phyloP scores from a whole-genome alignment of 768 basidiomycete genomes.

The Pulveroboletus sp. region DNA sequence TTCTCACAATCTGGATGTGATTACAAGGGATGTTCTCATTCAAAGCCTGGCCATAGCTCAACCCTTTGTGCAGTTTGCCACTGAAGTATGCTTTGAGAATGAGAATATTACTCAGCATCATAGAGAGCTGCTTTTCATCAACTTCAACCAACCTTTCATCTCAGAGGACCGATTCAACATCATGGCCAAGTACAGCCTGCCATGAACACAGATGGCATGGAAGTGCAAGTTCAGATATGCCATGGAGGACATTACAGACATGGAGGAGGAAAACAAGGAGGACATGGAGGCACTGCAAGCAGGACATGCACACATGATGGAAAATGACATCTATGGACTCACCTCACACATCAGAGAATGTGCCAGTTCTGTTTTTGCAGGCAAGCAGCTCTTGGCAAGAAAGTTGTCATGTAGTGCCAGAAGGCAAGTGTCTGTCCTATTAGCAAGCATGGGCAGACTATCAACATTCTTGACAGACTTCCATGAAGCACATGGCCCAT shows the following conservation, averaged over 20 bases:
- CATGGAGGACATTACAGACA: neutral
- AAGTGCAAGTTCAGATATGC: neutral
- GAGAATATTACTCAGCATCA: neutral
- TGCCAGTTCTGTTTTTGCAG: neutral
- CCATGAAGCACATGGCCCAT: too few species aligned
- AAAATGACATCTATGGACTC: constrained; percentile 2
- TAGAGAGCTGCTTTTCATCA: neutral
- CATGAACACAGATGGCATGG: neutral
- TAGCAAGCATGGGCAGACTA: neutral
- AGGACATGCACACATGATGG: neutral
- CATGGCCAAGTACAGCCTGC: neutral
- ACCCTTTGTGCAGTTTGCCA: neutral
- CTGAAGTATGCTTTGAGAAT: neutral
- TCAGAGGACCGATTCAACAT: neutral
- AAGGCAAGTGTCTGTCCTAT: neutral
- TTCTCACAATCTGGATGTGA: neutral
- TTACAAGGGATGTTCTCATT: neutral
- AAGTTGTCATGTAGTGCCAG: neutral
- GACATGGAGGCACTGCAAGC: neutral
- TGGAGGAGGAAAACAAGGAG: neutral
- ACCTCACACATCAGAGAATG: neutral
- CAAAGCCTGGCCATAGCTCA: neutral
- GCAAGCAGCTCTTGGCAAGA: neutral
- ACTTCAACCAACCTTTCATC: neutral
- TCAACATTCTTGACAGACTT: too few species aligned